Percentiles rank a stretch among this genome's conserved stretches.
These are phyloP conservation scores for Corymbia calophylla DNA, from an alignment of 441 rosid species.

Conservation along the genomic window DNA sequence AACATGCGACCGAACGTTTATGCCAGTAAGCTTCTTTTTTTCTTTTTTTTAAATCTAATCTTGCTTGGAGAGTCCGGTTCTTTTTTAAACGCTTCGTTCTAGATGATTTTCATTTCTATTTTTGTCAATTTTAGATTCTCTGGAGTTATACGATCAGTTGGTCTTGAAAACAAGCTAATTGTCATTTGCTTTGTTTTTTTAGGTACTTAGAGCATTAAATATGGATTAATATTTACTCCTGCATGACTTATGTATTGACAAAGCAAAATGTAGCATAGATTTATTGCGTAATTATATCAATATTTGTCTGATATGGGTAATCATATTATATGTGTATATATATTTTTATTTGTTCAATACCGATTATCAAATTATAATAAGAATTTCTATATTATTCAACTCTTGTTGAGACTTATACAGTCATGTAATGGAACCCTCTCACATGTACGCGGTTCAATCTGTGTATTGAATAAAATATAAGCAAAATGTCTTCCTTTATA, in stretches of 20 bases:
- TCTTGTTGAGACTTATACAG: neutral
- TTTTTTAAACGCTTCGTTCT: neutral
- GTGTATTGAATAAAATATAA: neutral
- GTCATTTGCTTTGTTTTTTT: neutral
- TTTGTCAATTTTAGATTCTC: neutral
- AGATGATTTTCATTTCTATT: neutral
- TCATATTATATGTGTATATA: neutral
- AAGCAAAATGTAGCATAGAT: neutral
- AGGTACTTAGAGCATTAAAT: neutral
- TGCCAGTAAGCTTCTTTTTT: neutral
- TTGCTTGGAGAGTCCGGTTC: neutral
- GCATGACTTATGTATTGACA: neutral
- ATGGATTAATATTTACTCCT: neutral
- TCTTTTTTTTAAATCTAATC: neutral
- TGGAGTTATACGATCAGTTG: neutral
- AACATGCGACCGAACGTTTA: neutral
- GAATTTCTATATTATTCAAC: neutral
- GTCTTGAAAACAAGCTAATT: neutral
- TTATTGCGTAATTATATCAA: neutral
- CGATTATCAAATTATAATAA: neutral
- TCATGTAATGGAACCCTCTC: neutral
- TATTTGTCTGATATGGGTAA: neutral
- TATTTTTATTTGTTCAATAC: too few relatives aligned
- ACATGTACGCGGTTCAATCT: neutral
- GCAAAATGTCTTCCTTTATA: neutral